Conservation (phyloP, 768 basidiomycete species). For the Panus rudis region DNA sequence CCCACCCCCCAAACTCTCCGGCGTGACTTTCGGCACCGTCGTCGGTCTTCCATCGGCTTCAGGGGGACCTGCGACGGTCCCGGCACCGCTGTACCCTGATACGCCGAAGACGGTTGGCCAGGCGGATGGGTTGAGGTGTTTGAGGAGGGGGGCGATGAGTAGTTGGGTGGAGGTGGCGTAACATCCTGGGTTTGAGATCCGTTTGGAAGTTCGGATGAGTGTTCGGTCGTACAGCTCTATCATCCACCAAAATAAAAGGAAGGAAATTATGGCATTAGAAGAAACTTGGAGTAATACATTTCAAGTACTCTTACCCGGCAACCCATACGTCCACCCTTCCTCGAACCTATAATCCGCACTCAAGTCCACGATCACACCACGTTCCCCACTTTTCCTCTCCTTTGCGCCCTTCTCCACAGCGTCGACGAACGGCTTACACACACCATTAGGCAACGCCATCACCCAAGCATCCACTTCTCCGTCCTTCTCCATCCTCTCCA, state of each 20-base stretch:
- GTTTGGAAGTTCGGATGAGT: constrained; percentile 58
- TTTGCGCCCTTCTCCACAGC: constrained; percentile 76
- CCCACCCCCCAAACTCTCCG: constrained; percentile 67
- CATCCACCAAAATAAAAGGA: constrained; percentile 17
- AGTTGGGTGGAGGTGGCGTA: constrained; percentile 93
- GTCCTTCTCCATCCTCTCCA: constrained; percentile 82
- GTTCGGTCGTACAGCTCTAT: constrained; percentile 83
- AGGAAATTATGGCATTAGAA: constrained; percentile 27
- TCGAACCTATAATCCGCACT: constrained; percentile 96
- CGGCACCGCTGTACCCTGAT: constrained; percentile 94
- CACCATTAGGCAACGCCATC: constrained; percentile 97
- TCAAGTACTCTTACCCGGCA: constrained; percentile 83
- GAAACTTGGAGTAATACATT: constrained; percentile 27
- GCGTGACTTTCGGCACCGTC: constrained; percentile 75
- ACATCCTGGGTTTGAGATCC: constrained; percentile 97
- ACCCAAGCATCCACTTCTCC: constrained; percentile 97
- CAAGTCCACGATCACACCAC: constrained; percentile 85
- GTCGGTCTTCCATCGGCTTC: constrained; percentile 63
- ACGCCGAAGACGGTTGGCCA: constrained; percentile 86
- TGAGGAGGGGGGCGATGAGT: constrained; percentile 82
- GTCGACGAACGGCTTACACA: constrained; percentile 94
- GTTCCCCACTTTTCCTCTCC: constrained; percentile 39
- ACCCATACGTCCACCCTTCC: constrained; percentile 91
- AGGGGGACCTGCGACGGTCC: constrained; percentile 65
- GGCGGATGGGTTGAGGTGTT: constrained; percentile 50